Conservation (phyloP, 192 early-diverging fungal genomes). For the Neocallimastix lanati region DNA sequence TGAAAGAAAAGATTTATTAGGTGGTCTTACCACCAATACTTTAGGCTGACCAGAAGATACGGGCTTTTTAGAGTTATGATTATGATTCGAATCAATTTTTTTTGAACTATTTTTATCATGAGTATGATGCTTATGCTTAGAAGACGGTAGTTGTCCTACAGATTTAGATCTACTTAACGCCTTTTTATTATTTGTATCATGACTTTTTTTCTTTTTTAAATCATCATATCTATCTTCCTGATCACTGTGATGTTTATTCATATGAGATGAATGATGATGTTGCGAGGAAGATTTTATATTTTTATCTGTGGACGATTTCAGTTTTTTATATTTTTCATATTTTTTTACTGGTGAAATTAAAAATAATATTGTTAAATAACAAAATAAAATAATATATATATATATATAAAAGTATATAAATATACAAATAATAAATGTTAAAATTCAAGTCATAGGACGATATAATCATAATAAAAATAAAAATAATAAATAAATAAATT, state of each 20-base stretch:
- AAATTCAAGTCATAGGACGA: no score
- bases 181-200: neutral
- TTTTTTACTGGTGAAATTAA: neutral
- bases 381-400: neutral
- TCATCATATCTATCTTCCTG: neutral
- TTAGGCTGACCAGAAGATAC: neutral
- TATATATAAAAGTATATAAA: neutral
- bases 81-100: neutral
- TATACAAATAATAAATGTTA: no score
- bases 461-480: no score
- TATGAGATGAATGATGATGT: neutral
- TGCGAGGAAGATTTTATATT: neutral
- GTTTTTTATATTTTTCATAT: neutral
- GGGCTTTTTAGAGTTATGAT: neutral
- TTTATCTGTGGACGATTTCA: neutral
- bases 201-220: neutral
- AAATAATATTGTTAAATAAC: neutral
- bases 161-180: neutral
- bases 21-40: neutral
- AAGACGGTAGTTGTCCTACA: neutral
- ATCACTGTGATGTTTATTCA: neutral
- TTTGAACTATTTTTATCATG: no score
- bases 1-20: neutral
- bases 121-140: no score
- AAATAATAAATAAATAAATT: no score